Evolutionary conservation across 73 alveolate species (phyloP), one percentile per base, ranked within the genome.

Genomic region (Blepharisma japonicum): DNA sequence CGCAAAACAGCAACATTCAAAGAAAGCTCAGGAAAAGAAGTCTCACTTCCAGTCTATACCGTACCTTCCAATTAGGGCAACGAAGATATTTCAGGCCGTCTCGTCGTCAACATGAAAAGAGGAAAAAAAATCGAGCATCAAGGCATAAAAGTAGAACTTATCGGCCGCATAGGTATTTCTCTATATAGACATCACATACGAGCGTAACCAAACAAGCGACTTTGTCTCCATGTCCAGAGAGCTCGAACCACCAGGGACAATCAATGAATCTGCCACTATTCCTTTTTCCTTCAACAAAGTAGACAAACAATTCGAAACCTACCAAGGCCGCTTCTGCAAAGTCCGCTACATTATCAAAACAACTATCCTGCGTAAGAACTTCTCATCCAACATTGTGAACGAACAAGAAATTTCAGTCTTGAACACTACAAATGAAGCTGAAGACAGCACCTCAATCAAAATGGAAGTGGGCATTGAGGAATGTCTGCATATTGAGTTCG

Each of bases 381-480:
- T 32, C 42, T 61, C 77, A 0, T 9, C 87, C 32, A 89, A 85
- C 50, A 86, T 89, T 51, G 68, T 83, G 68, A 85, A 89, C 61
- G 95, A 92, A 71, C 91, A 87, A 61, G 98, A 92, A 81, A 83
- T 92, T 84, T 79, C 90, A 25, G 98, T 92, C 71, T 90, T 68
- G 87, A 92, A 92, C 76, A 85, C 89, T 5, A 68, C 81, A 20
- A 78, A 77, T 6, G 93, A 83, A 53, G 90, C 94, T 5, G 92
- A 85, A 61, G 76, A 67, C 46, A 89, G 87, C 83, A 78, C 87
- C 54, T 83, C 93, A 42, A 87, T 92, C 77, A 92, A 91, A 80
- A 92, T 90, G 98, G 98, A 92, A 85, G 99, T 96, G n/a, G 99
- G 99, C 55, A 95, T 97, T 55, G 99, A 97, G 90, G 99, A 95